Evolutionary conservation across 1,139 yeast species (phyloP), one percentile per base, ranked within the genome.

Genomic region (Geotrichum phurueaensis): DNA sequence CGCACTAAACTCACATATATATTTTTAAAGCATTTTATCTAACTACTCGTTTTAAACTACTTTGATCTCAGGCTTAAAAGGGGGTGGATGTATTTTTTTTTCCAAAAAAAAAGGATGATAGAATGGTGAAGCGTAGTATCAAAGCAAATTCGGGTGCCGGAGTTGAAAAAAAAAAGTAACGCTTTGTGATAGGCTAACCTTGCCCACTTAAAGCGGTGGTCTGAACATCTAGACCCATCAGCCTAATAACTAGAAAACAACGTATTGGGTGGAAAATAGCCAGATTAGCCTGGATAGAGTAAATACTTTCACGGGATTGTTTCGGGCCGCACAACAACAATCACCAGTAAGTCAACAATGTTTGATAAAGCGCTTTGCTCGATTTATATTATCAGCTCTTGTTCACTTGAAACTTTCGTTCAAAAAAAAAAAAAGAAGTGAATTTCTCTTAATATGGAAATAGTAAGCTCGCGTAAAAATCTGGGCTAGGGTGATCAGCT

Each of bases 1-100:
- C 31, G 22, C 25, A 23, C 56, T 43, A 27, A 23, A 43, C 31
- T 9, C 39, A 25, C 20, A 66, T 65, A 43, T 31, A 54, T 9
- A 63, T 63, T 45, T 45, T 33, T 20, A 39, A 47, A 23, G 51
- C 51, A 48, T 25, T 27, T 48, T 48, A 48, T 48, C 51, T 39
- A 39, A 39, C 47, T 39, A 39, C 47, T 39, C 47, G n/a, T 39
- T 39, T n/a, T 18, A 39, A 39, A 7, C 47, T 39, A 12, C 47
- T 20, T 15, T 39, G 10, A 39, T 22, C 20, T 2, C 47, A n/a
- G 5, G 2, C 20, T 39, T 5, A 18, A 5, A 18, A 39, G 9
- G n/a, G n/a, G 9, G 10, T 39, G n/a, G 1, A 3, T 12, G n/a
- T 33, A 3, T 33, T 33, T 33, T 33, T 29, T 29, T 33, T 33